Evolutionary conservation across 768 basidiomycete genomes (phyloP).

Genomic region (Pleurotus pulmonarius): DNA sequence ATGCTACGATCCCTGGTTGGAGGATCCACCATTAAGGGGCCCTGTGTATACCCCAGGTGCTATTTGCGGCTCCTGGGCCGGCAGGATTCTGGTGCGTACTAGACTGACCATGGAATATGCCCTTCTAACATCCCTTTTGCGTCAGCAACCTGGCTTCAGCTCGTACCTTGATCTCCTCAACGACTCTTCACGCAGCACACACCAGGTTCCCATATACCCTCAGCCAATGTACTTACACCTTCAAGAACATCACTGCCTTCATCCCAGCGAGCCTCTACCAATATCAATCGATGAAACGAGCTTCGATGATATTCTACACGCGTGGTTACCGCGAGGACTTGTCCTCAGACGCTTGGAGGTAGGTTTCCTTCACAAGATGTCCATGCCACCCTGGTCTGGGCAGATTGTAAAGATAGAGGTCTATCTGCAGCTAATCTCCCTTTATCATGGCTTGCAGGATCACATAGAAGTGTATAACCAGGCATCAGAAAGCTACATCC

Average conservation of each 20-base stretch:
- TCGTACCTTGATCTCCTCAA: conserved; percentile 17
- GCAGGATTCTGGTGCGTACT: conserved; percentile 38
- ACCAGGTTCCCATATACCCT: conserved; percentile 22
- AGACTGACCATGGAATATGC: not conserved
- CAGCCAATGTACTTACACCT: conserved; percentile 37
- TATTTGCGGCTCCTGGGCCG: conserved; percentile 42
- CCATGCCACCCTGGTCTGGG: not conserved
- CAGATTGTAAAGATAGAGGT: not conserved
- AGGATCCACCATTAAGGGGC: conserved; percentile 34
- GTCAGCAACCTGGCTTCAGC: conserved; percentile 17
- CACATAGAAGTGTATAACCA: conserved; percentile 39
- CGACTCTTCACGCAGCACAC: conserved; percentile 19
- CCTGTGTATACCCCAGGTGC: conserved; percentile 39
- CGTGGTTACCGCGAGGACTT: conserved; percentile 40
- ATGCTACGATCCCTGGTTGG: conserved; percentile 34
- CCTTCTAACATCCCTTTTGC: conserved; percentile 7
- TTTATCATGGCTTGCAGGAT: conserved; percentile 23
- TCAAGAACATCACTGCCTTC: conserved; percentile 44
- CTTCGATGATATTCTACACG: conserved; percentile 40
- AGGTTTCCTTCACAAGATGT: conserved; percentile 12
- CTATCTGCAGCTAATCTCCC: not conserved
- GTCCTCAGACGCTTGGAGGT: conserved; percentile 29
- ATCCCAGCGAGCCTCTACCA: conserved; percentile 30
- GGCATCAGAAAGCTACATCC: conserved; percentile 29
- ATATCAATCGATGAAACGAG: conserved; percentile 29